Percentiles rank a stretch among this genome's conserved stretches.
phyloP scores from a whole-genome alignment of 495 filamentous ascomycete species.

The Trichoderma virens region DNA sequence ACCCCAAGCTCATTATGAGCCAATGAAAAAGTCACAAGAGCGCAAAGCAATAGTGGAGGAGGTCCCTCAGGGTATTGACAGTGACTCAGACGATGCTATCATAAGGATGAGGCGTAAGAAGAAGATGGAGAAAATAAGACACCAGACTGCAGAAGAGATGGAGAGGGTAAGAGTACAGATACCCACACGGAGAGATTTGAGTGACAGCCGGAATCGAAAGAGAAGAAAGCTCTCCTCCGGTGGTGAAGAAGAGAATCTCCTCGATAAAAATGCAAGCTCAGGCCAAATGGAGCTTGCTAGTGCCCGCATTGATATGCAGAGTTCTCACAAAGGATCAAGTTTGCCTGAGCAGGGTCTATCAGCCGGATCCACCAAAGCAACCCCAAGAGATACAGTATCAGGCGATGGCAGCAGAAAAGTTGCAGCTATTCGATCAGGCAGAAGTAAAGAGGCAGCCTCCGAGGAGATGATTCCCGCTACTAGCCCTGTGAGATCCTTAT shows the following conservation, averaged over 20 bases:
- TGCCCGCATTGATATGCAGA: not conserved
- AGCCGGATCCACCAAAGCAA: not conserved
- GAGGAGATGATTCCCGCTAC: constrained; percentile 9
- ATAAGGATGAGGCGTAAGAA: constrained; percentile 2
- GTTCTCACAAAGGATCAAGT: not conserved
- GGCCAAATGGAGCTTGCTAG: not conserved
- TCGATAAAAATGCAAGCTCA: not conserved
- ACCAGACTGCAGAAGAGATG: constrained; percentile 1
- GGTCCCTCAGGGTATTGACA: constrained; percentile 11
- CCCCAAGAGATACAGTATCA: not conserved
- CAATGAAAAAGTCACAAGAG: constrained; percentile 28
- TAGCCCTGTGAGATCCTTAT: constrained; percentile 4
- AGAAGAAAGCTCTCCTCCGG: not conserved
- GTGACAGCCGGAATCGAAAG: not conserved
- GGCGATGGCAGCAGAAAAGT: not conserved
- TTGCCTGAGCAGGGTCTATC: not conserved
- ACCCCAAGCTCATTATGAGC: constrained; percentile 25
- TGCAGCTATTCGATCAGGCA: not conserved
- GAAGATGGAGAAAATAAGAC: not conserved
- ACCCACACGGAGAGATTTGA: not conserved
- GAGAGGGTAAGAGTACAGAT: not conserved
- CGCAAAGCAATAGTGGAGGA: constrained; percentile 17
- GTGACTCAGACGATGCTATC: constrained; percentile 20
- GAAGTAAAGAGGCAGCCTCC: not conserved
- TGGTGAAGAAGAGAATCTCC: not conserved